Evolutionary conservation across 352 stramenopile species (phyloP).

Genomic region (Pythium periplocum): DNA sequence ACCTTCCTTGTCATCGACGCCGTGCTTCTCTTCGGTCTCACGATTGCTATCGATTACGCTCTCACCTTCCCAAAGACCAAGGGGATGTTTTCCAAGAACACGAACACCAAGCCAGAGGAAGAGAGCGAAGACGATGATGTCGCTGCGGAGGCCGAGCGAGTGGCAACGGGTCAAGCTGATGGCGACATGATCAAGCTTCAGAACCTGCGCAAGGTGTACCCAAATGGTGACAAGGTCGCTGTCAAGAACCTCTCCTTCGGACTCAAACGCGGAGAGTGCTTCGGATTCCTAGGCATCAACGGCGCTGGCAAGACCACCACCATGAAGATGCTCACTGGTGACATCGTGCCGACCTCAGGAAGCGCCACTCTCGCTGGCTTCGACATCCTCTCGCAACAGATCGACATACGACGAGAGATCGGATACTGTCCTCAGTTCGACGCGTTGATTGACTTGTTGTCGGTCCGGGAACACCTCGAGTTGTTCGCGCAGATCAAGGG

Average conservation of each 20-base stretch:
- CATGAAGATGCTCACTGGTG: conserved; percentile 45
- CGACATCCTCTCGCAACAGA: conserved; percentile 23
- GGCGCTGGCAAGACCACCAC: conserved; percentile 38
- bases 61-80: conserved; percentile 29
- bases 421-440: conserved; percentile 85
- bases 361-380: conserved; percentile 18
- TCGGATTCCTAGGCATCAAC: conserved; percentile 75
- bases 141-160: conserved; percentile 10
- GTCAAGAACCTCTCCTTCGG: conserved; percentile 57
- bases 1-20: conserved; percentile 24
- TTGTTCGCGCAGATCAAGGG: conserved; percentile 85
- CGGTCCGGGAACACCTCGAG: conserved; percentile 74
- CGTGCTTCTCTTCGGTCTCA: conserved; percentile 16
- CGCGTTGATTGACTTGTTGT: conserved; percentile 42
- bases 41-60: conserved; percentile 28
- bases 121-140: conserved; percentile 22
- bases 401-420: conserved; percentile 28
- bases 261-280: conserved; percentile 62
- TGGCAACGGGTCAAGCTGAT: conserved; percentile 8
- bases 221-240: conserved; percentile 50
- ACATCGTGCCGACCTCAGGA: conserved; percentile 37
- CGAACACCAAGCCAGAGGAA: background rate
- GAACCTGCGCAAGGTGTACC: conserved; percentile 34
- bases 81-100: conserved; percentile 11
- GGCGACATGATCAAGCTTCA: conserved; percentile 18